Conservation (phyloP, 371 early-diverging fungal genomes). For the Zancudomyces culisetae region DNA sequence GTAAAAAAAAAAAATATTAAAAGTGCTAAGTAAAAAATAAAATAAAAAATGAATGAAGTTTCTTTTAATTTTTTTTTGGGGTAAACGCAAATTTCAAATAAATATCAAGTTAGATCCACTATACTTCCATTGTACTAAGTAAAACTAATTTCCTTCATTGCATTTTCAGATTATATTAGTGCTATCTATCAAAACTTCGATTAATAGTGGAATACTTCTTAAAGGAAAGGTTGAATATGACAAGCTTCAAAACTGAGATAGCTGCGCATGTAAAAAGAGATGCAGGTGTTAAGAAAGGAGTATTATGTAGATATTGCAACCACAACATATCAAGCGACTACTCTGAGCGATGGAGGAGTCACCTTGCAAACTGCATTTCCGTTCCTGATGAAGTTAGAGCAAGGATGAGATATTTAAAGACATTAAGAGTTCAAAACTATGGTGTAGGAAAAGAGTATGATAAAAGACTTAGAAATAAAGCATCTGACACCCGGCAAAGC, state of each 20-base stretch:
- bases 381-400: not conserved
- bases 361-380: not conserved
- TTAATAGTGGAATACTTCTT: no score
- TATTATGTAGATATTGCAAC: not conserved
- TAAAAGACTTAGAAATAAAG: not conserved
- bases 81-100: no score
- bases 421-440: not conserved
- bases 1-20: no score
- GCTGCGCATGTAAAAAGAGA: not conserved
- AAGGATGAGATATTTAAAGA: not conserved
- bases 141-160: no score
- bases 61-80: no score
- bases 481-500: not conserved
- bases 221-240: not conserved
- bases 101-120: no score
- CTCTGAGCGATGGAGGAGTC: not conserved
- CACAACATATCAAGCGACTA: not conserved
- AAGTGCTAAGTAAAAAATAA: no score
- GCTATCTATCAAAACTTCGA: no score
- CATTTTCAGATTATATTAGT: no score
- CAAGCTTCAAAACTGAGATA: not conserved
- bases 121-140: no score
- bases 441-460: not conserved
- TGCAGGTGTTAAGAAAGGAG: not conserved
- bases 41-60: no score